phyloP scores from a whole-genome alignment of 2,329 filamentous ascomycete genomes.

The Colletotrichum spaethianum region DNA sequence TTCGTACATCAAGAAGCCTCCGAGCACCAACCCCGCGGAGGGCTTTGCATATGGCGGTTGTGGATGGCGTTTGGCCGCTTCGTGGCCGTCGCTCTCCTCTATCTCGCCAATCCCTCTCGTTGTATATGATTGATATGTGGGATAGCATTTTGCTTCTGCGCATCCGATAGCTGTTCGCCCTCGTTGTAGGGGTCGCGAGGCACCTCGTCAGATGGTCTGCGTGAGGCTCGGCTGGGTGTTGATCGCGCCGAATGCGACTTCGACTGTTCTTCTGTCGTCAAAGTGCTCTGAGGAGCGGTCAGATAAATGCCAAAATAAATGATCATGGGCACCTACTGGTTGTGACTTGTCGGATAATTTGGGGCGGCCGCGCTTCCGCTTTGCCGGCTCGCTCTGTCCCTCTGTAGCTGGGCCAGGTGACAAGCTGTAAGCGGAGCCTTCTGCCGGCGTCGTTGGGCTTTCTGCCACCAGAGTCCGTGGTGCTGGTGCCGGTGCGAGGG shows the following conservation, averaged over 20 bases:
- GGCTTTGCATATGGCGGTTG: background rate
- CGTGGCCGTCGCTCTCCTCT: background rate
- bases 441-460: constrained; percentile 31
- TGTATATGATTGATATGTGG: constrained; percentile 32
- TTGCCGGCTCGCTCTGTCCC: constrained; percentile 6
- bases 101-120: constrained; percentile 36
- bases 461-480: constrained; percentile 16
- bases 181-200: constrained; percentile 15
- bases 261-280: constrained; percentile 7
- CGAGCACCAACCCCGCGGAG: background rate
- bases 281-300: constrained; percentile 2
- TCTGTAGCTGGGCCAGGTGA: constrained; percentile 23
- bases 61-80: background rate
- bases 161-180: constrained; percentile 2
- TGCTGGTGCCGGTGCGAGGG: constrained; percentile 47
- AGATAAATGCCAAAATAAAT: background rate
- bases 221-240: constrained; percentile 16
- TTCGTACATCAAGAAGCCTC: background rate
- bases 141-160: constrained; percentile 31
- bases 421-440: constrained; percentile 23
- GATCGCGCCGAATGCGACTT: constrained; percentile 22
- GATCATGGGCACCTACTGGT: constrained; percentile 4
- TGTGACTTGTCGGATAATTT: constrained; percentile 25
- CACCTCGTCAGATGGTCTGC: constrained; percentile 13
- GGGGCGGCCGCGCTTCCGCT: constrained; percentile 29